Base-by-base conservation (phyloP, 2,329 filamentous ascomycete genomes). In the Arthrobotrys sinensis region DNA sequence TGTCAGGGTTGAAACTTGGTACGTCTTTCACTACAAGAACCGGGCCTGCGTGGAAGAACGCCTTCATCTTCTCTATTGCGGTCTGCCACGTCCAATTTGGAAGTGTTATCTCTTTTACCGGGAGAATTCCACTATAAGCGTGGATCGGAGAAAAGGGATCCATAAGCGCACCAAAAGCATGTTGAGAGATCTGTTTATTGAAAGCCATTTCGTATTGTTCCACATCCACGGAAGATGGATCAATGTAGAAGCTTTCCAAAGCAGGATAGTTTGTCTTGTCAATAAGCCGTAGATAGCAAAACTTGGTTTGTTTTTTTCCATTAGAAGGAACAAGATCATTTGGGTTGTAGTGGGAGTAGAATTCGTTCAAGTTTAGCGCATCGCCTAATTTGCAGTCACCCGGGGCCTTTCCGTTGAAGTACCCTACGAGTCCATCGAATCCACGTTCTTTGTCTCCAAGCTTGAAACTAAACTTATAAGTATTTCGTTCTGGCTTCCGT, bases 31-130 rank as follows among this genome's bases (percentile, higher is more conserved):
- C 12, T 12, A 84, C 53, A 0, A 82, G 76, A 36, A 85, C 10
- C 0, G 83, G 83, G 0, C 83, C 83, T 0, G 80, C 43, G 19
- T 66, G 79, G 80, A 83, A 83, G 71, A 83, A 84, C 6, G 82
- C 80, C 0, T 80, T 79, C 77, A 84, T 83, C 3, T 48, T 45
- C 1, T 64, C 50, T 53, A 83, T 53, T 0, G 82, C 82, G 0
- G 43, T 11, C 32, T 83, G 52, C 52, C 80, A 71, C 1, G 80
- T 80, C 82, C 82, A 84, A 0, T 64, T 14, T 1, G 82, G 80
- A 1, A 84, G 76, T 12, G 62, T 43, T 1, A 84, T 76, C 4
- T 38, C 7, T 10, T 76, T 57, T 46, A 79, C 80, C 1, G 83
- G 83, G 0, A 84, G 80, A 34, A 83, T 78, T 8, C 57, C 46